Evolutionary conservation across 176 grass and related monocot genomes (phyloP).

Genomic region (Carex littledalei): DNA sequence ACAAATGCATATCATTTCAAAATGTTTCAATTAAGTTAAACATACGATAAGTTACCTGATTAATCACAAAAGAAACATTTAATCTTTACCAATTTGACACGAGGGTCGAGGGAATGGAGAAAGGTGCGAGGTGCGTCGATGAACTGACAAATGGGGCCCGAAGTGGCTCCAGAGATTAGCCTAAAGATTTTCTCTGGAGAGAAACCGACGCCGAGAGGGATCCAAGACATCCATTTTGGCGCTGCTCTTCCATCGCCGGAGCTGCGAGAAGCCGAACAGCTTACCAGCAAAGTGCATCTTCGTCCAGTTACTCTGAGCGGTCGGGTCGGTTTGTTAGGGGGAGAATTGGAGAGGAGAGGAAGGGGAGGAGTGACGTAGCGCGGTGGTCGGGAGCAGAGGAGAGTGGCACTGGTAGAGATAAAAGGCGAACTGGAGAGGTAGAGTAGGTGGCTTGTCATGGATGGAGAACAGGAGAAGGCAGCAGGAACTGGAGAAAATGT

Average conservation of each 20-base stretch:
- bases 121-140: constrained; percentile 77
- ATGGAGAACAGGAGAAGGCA: background rate
- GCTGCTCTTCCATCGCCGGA: background rate
- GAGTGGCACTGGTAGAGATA: background rate
- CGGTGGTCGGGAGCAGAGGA: constrained; percentile 14
- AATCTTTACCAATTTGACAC: constrained; percentile 75
- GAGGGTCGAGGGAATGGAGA: constrained; percentile 83
- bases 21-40: background rate
- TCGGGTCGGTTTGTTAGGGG: background rate
- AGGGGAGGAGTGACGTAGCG: background rate
- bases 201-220: constrained; percentile 42
- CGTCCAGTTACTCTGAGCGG: background rate
- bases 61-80: background rate
- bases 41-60: background rate
- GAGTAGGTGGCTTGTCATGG: constrained; percentile 13
- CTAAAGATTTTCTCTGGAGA: constrained; percentile 61
- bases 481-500: background rate
- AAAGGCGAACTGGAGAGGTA: background rate
- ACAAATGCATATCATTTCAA: constrained; percentile 2
- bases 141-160: constrained; percentile 88
- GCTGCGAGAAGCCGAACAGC: constrained; percentile 29
- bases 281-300: constrained; percentile 21
- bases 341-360: background rate
- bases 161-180: constrained; percentile 79
- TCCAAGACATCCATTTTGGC: constrained; percentile 52